Conservation (phyloP, 1,139 yeast species). For the Yamadazyma diospyri region DNA sequence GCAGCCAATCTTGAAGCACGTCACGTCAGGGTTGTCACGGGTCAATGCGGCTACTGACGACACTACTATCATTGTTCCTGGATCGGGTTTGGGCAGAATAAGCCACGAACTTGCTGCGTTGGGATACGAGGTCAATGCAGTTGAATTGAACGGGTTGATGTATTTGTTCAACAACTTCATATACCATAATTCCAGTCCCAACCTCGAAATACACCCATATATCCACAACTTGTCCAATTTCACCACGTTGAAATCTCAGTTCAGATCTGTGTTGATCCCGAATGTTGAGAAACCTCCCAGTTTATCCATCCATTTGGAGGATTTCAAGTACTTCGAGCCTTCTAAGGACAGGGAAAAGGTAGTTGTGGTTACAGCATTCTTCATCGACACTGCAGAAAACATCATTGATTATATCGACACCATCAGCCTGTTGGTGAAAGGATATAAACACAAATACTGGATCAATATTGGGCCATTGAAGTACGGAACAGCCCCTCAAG, state of each 20-base stretch:
- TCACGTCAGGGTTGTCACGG: constrained; percentile 29
- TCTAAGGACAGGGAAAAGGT: constrained; percentile 31
- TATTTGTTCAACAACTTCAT: constrained; percentile 57
- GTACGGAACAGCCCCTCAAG: constrained; percentile 83
- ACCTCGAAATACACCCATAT: constrained; percentile 52
- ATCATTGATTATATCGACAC: constrained; percentile 66
- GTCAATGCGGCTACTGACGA: constrained; percentile 23
- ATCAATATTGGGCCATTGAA: constrained; percentile 83
- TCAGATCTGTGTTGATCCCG: constrained; percentile 41
- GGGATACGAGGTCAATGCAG: constrained; percentile 53
- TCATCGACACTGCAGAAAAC: constrained; percentile 86
- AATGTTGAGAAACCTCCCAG: constrained; percentile 38
- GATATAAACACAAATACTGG: constrained; percentile 57
- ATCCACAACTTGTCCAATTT: constrained; percentile 75
- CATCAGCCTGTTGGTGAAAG: constrained; percentile 42
- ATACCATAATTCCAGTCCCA: constrained; percentile 21
- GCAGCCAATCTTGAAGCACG: constrained; percentile 49
- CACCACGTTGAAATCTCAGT: constrained; percentile 46
- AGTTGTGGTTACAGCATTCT: constrained; percentile 67
- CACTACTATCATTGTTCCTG: constrained; percentile 65
- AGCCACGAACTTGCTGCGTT: constrained; percentile 55
- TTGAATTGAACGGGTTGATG: constrained; percentile 76
- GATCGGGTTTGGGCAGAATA: constrained; percentile 73
- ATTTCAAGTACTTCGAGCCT: constrained; percentile 53
- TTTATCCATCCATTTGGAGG: constrained; percentile 53